Evolutionary conservation across 2,329 filamentous ascomycete species (phyloP).

Genomic region (Decorospora gaudefroyi): DNA sequence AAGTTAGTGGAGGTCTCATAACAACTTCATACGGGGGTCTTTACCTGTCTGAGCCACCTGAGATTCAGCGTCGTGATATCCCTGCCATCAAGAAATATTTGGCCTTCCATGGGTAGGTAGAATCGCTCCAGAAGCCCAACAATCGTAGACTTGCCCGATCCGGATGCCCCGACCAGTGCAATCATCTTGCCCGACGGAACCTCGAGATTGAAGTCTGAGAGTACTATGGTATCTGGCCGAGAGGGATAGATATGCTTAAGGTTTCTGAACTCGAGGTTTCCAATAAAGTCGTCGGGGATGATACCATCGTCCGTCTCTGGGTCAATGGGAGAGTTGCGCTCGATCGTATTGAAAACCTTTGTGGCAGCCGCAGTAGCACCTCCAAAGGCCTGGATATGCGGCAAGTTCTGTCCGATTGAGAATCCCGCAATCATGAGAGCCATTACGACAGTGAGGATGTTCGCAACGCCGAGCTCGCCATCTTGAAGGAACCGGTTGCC

Average conservation of each 20-base stretch:
- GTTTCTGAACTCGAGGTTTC: constrained; percentile 77
- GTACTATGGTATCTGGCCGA: constrained; percentile 84
- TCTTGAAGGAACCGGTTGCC: constrained; percentile 60
- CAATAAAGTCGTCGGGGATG: constrained; percentile 72
- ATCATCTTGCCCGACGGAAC: constrained; percentile 91
- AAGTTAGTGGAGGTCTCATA: too few relatives aligned
- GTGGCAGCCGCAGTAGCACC: constrained; percentile 79
- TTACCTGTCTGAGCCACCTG: constrained; percentile 87
- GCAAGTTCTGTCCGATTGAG: constrained; percentile 71
- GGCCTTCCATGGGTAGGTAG: constrained; percentile 83
- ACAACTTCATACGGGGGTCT: too few relatives aligned
- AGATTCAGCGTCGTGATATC: constrained; percentile 83
- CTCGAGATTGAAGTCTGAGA: constrained; percentile 77
- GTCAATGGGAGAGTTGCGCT: constrained; percentile 82
- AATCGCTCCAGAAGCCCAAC: constrained; percentile 92
- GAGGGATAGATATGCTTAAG: constrained; percentile 95
- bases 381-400: constrained; percentile 84
- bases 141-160: constrained; percentile 92
- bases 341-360: constrained; percentile 94
- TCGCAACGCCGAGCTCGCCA: constrained; percentile 65
- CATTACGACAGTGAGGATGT: constrained; percentile 84
- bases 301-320: constrained; percentile 71
- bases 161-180: constrained; percentile 90
- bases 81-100: constrained; percentile 78
- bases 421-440: constrained; percentile 92